Evolutionary conservation across 768 basidiomycete species (phyloP), one percentile per base, ranked within the genome.

Genomic region (Mycena crocata): DNA sequence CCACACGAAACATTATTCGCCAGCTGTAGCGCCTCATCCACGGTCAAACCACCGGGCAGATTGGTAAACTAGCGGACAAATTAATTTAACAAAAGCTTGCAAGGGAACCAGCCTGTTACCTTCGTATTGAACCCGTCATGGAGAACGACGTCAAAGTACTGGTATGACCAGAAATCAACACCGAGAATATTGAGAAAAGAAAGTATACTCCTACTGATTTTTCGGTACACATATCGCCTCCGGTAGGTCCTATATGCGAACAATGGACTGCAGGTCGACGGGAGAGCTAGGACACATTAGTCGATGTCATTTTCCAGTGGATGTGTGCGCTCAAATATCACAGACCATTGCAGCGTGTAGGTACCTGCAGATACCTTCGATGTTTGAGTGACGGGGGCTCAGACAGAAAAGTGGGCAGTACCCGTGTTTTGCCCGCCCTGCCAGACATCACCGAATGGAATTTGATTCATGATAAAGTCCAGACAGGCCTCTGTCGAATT

Each of bases 401-500:
- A 40, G 8, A 17, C 15, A 40, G 8, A 8, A 40, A 5, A 40
- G 15, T 40, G 15, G n/a, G 39, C 5, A 8, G 15, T 17, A 40
- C 39, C 39, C 8, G 50, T 34, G 24, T 51, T 51, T 31, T 51
- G 50, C 13, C 30, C 24, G 4, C 30, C 50, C 19, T 51, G 28
- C 50, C 50, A 51, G 45, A 48, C n/a, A 9, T 48, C 45, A n/a
- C 45, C 45, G 26, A 48, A 48, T 23, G 45, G 45, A 13, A 48
- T 48, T 24, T 48, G 45, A 13, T 23, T 48, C 5, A n/a, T 24
- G 4, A 48, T 28, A 24, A 48, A 48, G 26, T 48, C 45, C 23
- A 48, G 23, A 15, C 45, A 48, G 4, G 12, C n/a, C 13, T 21
- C 45, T 21, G 45, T 48, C 7, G 13, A 15, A n/a, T 48, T 48